Base-by-base conservation (phyloP, 768 basidiomycete genomes). In the Boletellus emodensis region DNA sequence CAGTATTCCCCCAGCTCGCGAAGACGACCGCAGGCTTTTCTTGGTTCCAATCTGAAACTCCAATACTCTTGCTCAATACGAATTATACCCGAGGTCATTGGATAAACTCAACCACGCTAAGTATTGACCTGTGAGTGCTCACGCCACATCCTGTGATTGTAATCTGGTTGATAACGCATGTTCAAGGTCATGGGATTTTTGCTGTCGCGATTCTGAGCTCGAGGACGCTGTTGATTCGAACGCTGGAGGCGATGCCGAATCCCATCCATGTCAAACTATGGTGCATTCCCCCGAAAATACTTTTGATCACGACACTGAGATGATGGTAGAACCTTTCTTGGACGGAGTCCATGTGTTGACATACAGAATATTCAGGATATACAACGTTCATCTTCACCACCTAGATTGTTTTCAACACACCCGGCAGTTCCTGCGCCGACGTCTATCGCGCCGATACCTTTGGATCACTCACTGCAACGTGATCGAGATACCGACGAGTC, bases 41-140 rank as follows among this genome's bases (percentile, higher is more conserved):
- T 11, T 67, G 63, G 61, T 44, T 56, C 32, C 61, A 69, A 40
- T 67, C 56, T 14, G 63, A 63, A 44, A 58, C 58, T 4, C 67
- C 67, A 1, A 32, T 63, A 40, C 53, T 67, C 38, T 17, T 67
- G 17, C 54, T 67, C 2, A 55, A 58, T 35, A 35, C 26, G 24
- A 51, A 51, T 28, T 20, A 33, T 22, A 18, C 42, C 6, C 46
- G 45, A 3, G 51, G 58, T 20, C 28, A 12, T 22, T 69, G 66
- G 66, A 50, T 39, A 43, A 46, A 37, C 26, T 11, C 56, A 37
- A 58, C 55, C 18, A 56, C 57, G n/a, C 39, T 67, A 5, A 47
- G 12, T 7, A 18, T 67, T 9, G 49, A 59, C 42, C 10, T 61
- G 66, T 67, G 46, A 54, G 66, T 14, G 3, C 12, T 52, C 26